phyloP scores from a whole-genome alignment of 208 protist species.

The Spongospora subterranea region DNA sequence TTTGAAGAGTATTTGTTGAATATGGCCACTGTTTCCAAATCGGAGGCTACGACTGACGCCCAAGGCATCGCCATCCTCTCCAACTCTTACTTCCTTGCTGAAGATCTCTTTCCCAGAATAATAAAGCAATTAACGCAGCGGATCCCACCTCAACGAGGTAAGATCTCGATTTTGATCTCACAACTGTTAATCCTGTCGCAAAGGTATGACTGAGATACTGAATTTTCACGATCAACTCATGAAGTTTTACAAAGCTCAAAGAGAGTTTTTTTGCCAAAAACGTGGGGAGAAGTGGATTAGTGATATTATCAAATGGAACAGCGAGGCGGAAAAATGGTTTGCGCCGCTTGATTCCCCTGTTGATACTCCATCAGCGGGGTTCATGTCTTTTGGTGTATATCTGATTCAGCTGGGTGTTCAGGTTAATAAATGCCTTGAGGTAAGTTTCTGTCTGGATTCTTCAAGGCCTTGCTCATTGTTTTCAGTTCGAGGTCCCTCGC shows the following conservation, averaged over 20 bases:
- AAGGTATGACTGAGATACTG: background rate
- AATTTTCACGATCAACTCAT: constrained; percentile 27
- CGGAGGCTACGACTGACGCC: background rate
- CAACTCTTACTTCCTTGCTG: background rate
- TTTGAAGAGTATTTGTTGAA: constrained; percentile 41
- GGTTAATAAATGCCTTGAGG: background rate
- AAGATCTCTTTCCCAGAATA: constrained; percentile 15
- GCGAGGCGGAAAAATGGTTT: no score
- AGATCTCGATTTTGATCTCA: background rate
- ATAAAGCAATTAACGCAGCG: background rate
- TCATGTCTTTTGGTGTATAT: background rate
- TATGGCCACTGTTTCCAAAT: background rate
- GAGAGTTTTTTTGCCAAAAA: constrained; percentile 29
- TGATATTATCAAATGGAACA: no score
- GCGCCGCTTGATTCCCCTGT: background rate
- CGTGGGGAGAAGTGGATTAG: no score
- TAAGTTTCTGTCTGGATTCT: background rate
- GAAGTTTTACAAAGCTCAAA: constrained; percentile 42
- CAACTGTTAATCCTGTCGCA: background rate
- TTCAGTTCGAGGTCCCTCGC: background rate
- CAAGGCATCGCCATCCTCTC: background rate
- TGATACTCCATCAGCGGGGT: background rate
- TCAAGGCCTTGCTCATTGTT: background rate
- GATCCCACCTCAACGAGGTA: background rate
- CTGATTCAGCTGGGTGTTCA: background rate